These are phyloP conservation scores for Mycena kentingensis DNA, from an alignment of 768 basidiomycete genomes.

Conservation along the genomic window DNA sequence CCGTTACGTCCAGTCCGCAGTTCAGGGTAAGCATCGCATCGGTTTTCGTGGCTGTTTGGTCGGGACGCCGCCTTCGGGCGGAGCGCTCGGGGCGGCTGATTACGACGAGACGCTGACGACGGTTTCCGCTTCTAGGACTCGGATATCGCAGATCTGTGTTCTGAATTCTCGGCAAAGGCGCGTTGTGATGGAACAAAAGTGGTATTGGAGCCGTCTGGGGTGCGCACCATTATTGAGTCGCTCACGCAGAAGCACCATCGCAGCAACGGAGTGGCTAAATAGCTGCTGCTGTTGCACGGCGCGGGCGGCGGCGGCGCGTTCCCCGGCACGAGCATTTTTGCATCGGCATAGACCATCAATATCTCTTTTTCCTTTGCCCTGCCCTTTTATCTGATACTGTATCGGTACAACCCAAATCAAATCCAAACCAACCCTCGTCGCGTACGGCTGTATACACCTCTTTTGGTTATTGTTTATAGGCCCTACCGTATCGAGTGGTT, in stretches of 20 bases:
- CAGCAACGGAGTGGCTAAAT: too few species aligned
- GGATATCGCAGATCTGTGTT: conserved; percentile 77
- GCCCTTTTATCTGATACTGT: too few species aligned
- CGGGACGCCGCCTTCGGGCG: too few species aligned
- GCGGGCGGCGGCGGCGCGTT: too few species aligned
- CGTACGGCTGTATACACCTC: too few species aligned
- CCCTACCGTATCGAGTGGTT: too few species aligned
- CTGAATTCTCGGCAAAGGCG: conserved; percentile 80
- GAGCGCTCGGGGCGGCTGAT: too few species aligned
- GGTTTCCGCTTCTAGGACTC: conserved; percentile 59
- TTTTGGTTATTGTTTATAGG: too few species aligned
- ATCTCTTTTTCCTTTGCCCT: background rate
- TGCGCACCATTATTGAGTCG: conserved; percentile 48
- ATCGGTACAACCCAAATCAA: too few species aligned
- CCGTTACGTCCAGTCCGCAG: conserved; percentile 70
- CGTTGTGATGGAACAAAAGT: conserved; percentile 84
- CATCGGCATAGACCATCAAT: conserved; percentile 2
- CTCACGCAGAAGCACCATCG: conserved; percentile 28
- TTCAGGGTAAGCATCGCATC: conserved; percentile 64
- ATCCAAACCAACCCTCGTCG: too few species aligned
- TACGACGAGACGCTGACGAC: too few species aligned
- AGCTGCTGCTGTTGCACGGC: too few species aligned
- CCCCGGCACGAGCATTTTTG: conserved; percentile 2
- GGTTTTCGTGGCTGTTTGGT: conserved; percentile 6
- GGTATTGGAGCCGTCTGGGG: conserved; percentile 64